Conservation (phyloP, 2,329 filamentous ascomycete genomes). For the Hypoxylon sp. region DNA sequence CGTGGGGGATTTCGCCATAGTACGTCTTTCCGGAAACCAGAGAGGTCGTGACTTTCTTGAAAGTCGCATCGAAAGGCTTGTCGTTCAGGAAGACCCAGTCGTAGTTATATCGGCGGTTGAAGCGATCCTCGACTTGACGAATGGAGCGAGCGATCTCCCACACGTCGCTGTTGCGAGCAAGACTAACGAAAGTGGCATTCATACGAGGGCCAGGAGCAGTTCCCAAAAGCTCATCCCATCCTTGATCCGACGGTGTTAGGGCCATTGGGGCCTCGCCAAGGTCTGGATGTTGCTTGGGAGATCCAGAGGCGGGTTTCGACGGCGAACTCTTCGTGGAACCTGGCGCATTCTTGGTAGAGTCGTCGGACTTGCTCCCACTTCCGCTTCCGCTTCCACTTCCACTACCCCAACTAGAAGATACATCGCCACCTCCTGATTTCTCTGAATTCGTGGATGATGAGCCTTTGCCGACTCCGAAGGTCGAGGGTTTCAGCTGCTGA, state of each 20-base stretch:
- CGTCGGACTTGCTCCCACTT: slow-evolving; percentile 39
- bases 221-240: slow-evolving; percentile 66
- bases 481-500: slow-evolving; percentile 63
- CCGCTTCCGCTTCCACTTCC: slow-evolving; percentile 1
- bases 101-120: slow-evolving; percentile 97
- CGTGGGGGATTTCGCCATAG: slow-evolving; percentile 89
- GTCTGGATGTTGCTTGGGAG: slow-evolving; percentile 55
- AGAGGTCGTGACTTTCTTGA: slow-evolving; percentile 91
- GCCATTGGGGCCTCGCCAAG: slow-evolving; percentile 65
- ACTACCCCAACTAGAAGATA: slow-evolving; percentile 50
- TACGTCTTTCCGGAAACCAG: slow-evolving; percentile 93
- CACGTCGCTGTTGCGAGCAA: slow-evolving; percentile 91
- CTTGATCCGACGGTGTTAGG: slow-evolving; percentile 66
- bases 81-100: slow-evolving; percentile 99
- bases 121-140: slow-evolving; percentile 95
- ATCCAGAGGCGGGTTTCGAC: slow-evolving; percentile 48
- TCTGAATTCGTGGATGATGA: slow-evolving; percentile 56
- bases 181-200: slow-evolving; percentile 97
- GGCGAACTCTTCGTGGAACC: slow-evolving; percentile 50
- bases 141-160: slow-evolving; percentile 99
- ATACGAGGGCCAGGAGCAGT: slow-evolving; percentile 79
- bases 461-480: slow-evolving; percentile 49
- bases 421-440: slow-evolving; percentile 41
- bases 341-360: slow-evolving; percentile 43
- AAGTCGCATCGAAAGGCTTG: slow-evolving; percentile 90